phyloP scores from a whole-genome alignment of 352 stramenopile genomes.

The Pilasporangium apinafurcum region DNA sequence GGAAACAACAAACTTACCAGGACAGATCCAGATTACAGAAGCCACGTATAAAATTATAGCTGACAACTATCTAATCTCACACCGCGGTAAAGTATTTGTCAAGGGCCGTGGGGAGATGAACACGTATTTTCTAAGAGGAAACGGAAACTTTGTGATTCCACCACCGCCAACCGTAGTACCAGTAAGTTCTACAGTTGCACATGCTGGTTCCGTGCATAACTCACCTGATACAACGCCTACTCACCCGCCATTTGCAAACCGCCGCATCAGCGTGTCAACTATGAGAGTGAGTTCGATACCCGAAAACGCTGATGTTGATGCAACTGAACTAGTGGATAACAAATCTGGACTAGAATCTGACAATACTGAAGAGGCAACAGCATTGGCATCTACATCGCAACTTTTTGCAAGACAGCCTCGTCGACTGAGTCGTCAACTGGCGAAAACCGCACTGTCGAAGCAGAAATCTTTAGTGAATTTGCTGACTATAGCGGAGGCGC shows the following conservation, averaged over 20 bases:
- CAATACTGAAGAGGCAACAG: no score
- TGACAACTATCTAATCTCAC: constrained; percentile 60
- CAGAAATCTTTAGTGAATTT: constrained; percentile 23
- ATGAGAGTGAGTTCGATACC: constrained; percentile 10
- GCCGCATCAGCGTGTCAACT: background rate
- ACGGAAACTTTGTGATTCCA: constrained; percentile 49
- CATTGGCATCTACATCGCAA: no score
- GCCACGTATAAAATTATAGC: constrained; percentile 57
- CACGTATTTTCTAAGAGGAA: constrained; percentile 72
- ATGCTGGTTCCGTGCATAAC: background rate
- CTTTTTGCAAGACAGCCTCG: constrained; percentile 5
- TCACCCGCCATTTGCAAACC: background rate
- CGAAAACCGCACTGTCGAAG: constrained; percentile 4
- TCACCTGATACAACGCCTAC: background rate
- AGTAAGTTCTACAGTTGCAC: background rate
- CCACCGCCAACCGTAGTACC: constrained; percentile 16
- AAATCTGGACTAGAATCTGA: background rate
- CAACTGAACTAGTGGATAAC: no score
- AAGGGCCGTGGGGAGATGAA: constrained; percentile 81
- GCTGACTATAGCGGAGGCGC: constrained; percentile 9
- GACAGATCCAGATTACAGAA: constrained; percentile 80
- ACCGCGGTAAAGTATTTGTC: constrained; percentile 72
- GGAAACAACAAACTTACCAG: constrained; percentile 75
- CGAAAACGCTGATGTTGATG: constrained; percentile 2
- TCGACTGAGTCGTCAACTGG: background rate